These are phyloP conservation scores for Rosa hybrid DNA, from an alignment of 331 rosid species.

Conservation along the genomic window DNA sequence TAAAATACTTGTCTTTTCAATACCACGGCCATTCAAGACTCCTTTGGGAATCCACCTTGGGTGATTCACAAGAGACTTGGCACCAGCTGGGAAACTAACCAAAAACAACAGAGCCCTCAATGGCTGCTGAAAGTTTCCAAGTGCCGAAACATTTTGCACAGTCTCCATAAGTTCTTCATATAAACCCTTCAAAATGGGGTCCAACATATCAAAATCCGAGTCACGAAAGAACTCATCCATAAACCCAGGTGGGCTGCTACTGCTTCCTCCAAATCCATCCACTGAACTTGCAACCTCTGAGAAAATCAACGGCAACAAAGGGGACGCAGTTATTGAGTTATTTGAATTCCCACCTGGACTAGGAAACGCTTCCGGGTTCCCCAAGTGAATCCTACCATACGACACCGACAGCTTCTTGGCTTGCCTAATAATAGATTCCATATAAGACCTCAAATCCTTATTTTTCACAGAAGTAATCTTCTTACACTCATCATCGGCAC, in stretches of 20 bases:
- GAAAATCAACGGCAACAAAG: constrained; percentile 64
- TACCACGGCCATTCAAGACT: constrained; percentile 79
- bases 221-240: constrained; percentile 79
- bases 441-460: constrained; percentile 49
- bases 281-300: constrained; percentile 59
- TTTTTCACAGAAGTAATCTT: constrained; percentile 73
- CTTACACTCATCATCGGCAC: constrained; percentile 79
- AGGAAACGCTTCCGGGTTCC: constrained; percentile 65
- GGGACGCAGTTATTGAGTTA: constrained; percentile 33
- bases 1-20: constrained; percentile 91
- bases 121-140: constrained; percentile 84
- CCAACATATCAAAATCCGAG: constrained; percentile 75
- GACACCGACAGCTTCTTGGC: constrained; percentile 73
- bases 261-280: constrained; percentile 49
- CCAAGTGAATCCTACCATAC: constrained; percentile 76
- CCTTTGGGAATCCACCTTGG: constrained; percentile 93
- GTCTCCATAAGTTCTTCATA: constrained; percentile 78
- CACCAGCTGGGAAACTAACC: constrained; percentile 78
- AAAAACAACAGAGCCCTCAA: constrained; percentile 72
- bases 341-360: constrained; percentile 8
- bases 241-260: constrained; percentile 72
- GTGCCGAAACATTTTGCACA: constrained; percentile 80
- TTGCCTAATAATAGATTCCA: constrained; percentile 61
- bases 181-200: constrained; percentile 68
- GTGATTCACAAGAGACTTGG: constrained; percentile 77